These are phyloP conservation scores for Candida loeiensis DNA, from an alignment of 805 yeast genomes.

Conservation along the genomic window DNA sequence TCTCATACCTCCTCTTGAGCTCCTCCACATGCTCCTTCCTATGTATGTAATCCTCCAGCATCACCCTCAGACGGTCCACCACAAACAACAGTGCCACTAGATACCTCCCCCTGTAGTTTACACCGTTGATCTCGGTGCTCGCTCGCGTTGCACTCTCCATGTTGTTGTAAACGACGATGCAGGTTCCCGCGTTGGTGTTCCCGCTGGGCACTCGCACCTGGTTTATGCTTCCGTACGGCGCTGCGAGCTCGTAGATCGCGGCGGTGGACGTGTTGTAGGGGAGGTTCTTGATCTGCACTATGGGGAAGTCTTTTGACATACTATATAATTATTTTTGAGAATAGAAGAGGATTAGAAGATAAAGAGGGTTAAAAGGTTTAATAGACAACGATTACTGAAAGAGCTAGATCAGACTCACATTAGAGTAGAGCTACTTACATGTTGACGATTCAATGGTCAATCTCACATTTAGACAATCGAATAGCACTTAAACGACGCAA, in stretches of 20 bases:
- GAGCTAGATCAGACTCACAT: neutral
- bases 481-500: no score
- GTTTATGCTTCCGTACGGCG: slow-evolving; percentile 52
- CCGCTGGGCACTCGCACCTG: slow-evolving; percentile 45
- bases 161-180: slow-evolving; percentile 52
- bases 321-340: neutral
- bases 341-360: neutral
- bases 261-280: slow-evolving; percentile 48
- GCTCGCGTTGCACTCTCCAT: slow-evolving; percentile 48
- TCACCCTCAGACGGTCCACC: slow-evolving; percentile 37
- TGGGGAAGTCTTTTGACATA: slow-evolving; percentile 32
- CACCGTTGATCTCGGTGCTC: slow-evolving; percentile 54
- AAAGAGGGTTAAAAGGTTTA: neutral
- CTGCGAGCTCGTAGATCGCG: slow-evolving; percentile 50
- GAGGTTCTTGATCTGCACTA: slow-evolving; percentile 54
- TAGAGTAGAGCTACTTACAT: neutral
- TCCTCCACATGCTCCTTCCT: slow-evolving; percentile 27
- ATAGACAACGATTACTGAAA: neutral
- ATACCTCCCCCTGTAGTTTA: slow-evolving; percentile 56
- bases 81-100: slow-evolving; percentile 48
- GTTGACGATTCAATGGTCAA: no score
- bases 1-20: slow-evolving; percentile 14
- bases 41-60: slow-evolving; percentile 22
- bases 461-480: no score
- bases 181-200: slow-evolving; percentile 36